These are phyloP conservation scores for Aspergillus alliaceus DNA, from an alignment of 2,329 filamentous ascomycete genomes.

Conservation along the genomic window DNA sequence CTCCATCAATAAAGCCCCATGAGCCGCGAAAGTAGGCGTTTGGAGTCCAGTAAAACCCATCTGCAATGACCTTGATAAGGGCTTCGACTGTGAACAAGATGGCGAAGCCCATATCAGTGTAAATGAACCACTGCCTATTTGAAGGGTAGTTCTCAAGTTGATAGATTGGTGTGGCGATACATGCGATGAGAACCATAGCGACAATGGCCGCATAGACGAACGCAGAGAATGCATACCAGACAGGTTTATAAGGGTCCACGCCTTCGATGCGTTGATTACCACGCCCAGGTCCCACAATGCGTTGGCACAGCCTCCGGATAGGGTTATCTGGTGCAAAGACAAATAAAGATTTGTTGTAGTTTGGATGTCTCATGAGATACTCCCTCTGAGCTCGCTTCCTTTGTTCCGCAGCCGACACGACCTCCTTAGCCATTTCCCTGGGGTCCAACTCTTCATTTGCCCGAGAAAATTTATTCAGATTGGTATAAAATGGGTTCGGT, in stretches of 20 bases:
- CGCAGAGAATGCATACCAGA: constrained; percentile 92
- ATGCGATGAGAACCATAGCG: constrained; percentile 95
- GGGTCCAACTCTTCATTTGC: constrained; percentile 80
- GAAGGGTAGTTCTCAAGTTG: constrained; percentile 79
- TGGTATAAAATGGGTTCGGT: constrained; percentile 93
- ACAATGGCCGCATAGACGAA: constrained; percentile 94
- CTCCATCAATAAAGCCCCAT: constrained; percentile 92
- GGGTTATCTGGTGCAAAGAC: constrained; percentile 78
- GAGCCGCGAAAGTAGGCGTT: constrained; percentile 96
- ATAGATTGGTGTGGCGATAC: constrained; percentile 89
- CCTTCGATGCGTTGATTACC: constrained; percentile 86
- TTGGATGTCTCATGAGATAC: constrained; percentile 81
- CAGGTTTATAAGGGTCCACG: constrained; percentile 78
- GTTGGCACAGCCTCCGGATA: constrained; percentile 79
- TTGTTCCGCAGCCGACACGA: constrained; percentile 77
- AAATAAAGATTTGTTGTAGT: constrained; percentile 89
- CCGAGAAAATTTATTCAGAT: constrained; percentile 63
- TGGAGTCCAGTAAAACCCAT: constrained; percentile 94
- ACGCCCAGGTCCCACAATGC: constrained; percentile 85
- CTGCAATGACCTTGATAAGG: constrained; percentile 86
- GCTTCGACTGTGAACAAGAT: constrained; percentile 83
- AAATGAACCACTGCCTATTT: constrained; percentile 89
- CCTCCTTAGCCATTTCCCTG: constrained; percentile 84
- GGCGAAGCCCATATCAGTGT: constrained; percentile 88
- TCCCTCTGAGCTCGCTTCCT: constrained; percentile 87